Base-by-base conservation (phyloP, 2,329 filamentous ascomycete species). In the Aspergillus sp. region DNA sequence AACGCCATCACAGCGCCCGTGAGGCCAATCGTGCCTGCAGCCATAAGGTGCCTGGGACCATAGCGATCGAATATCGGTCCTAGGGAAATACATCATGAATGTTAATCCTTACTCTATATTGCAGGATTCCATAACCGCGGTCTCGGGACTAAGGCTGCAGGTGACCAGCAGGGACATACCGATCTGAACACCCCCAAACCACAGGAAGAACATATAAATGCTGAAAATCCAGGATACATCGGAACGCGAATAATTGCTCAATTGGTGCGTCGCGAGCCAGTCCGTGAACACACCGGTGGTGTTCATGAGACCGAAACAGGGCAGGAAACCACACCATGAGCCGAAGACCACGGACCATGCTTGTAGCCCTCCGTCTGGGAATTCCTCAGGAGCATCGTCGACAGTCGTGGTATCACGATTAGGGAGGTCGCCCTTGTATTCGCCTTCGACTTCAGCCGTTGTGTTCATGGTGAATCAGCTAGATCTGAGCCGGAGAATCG, bases 281-380 rank as follows among this genome's bases (percentile, higher is more conserved):
- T 75, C 71, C 53, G 78, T 71, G 2, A 78, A 64, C 8, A 74
- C 70, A 0, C 73, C 74, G 5, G 76, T 63, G 5, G 69, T 74
- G 26, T 77, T 78, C 50, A 76, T 62, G n/a, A 78, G 45, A 3
- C 78, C 78, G 57, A 79, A 74, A 5, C 70, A 71, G 7, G 71
- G 70, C 18, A 76, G 64, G 60, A 79, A 74, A 12, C 55, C 57
- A 17, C 62, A 64, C 65, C 72, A 78, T 12, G 75, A 69, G 6
- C 76, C 78, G 2, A 74, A 58, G 1, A 78, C 77, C 2, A 78
- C 76, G 0, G 74, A 68, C 75, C 77, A 80, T 26, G 78, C 77
- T 42, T 63, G 58, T 1, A 70, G 56, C 1, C 77, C 77, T 17
- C 78, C 77, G 55, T 80, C 78, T 0, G 78, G 77, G n/a, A 12